Conservation (phyloP, 352 stramenopile genomes). For the Blastocystis sp. region DNA sequence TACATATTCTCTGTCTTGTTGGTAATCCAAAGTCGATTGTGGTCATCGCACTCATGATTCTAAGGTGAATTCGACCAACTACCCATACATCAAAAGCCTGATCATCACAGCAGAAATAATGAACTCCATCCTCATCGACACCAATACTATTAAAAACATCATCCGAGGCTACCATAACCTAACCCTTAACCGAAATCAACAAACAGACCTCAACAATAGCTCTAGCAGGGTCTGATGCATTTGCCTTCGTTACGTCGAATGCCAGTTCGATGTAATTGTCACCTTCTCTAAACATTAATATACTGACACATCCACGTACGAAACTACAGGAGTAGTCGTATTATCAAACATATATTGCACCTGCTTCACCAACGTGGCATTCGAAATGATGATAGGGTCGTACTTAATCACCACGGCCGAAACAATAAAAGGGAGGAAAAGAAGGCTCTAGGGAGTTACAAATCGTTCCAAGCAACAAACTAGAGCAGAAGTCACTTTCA, state of each 20-base stretch:
- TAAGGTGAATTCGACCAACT: neutral
- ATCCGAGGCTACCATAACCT: slow-evolving; percentile 51
- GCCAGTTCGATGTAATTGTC: slow-evolving; percentile 52
- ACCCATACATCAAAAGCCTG: slow-evolving; percentile 29
- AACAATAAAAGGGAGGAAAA: slow-evolving; percentile 31
- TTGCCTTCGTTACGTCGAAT: slow-evolving; percentile 18
- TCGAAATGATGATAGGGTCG: slow-evolving; percentile 2
- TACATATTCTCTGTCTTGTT: neutral
- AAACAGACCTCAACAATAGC: slow-evolving; percentile 24
- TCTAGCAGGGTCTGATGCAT: neutral
- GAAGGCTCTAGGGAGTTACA: neutral
- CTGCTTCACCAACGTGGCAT: slow-evolving; percentile 25
- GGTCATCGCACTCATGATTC: slow-evolving; percentile 40
- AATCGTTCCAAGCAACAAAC: no score
- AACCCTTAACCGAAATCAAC: neutral
- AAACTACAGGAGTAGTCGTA: slow-evolving; percentile 10
- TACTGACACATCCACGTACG: neutral
- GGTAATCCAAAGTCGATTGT: slow-evolving; percentile 34
- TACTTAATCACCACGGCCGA: slow-evolving; percentile 48
- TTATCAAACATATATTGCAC: slow-evolving; percentile 62
- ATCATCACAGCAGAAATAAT: slow-evolving; percentile 61
- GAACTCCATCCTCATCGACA: neutral
- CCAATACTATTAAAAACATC: slow-evolving; percentile 53
- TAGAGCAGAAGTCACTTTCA: no score
- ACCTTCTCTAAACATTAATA: slow-evolving; percentile 4